Conservation (phyloP, 192 early-diverging fungal species). For the Coemansia biformis region DNA sequence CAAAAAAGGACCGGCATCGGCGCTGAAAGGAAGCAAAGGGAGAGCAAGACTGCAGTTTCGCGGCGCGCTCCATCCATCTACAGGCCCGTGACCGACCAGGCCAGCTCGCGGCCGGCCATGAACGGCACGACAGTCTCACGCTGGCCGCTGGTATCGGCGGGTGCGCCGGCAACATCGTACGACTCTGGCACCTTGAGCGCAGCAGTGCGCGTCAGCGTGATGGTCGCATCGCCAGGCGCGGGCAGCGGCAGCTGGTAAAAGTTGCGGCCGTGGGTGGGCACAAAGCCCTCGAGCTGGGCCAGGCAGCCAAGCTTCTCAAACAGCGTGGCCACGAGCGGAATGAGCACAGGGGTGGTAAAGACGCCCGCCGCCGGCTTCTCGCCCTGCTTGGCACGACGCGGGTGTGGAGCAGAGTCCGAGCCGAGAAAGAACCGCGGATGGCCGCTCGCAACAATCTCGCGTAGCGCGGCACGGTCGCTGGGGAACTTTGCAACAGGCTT, state of each 20-base stretch:
- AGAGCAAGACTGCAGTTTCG: no score
- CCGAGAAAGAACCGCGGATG: conserved; percentile 97
- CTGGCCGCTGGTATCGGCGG: background rate
- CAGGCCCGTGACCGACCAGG: conserved; percentile 54
- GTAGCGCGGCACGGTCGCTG: conserved; percentile 82
- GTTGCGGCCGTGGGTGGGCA: conserved; percentile 72
- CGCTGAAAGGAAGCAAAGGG: no score
- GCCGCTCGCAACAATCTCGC: conserved; percentile 71
- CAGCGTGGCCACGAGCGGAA: conserved; percentile 84
- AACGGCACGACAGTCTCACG: conserved; percentile 73
- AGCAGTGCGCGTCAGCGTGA: conserved; percentile 24
- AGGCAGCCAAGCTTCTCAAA: conserved; percentile 83
- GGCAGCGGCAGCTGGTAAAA: conserved; percentile 77
- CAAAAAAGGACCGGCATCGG: no score
- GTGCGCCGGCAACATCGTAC: conserved; percentile 9
- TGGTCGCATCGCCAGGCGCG: conserved; percentile 8
- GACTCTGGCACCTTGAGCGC: conserved; percentile 18
- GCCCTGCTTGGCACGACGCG: conserved; percentile 78
- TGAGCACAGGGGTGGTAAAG: conserved; percentile 79
- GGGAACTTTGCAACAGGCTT: conserved; percentile 98
- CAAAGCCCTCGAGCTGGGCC: conserved; percentile 73
- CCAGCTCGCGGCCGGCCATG: conserved; percentile 63
- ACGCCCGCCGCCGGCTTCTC: conserved; percentile 80
- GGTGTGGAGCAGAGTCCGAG: conserved; percentile 95
- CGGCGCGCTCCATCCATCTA: background rate